phyloP scores from a whole-genome alignment of 2,329 filamentous ascomycete genomes.

The Paraphaeosphaeria minitans region DNA sequence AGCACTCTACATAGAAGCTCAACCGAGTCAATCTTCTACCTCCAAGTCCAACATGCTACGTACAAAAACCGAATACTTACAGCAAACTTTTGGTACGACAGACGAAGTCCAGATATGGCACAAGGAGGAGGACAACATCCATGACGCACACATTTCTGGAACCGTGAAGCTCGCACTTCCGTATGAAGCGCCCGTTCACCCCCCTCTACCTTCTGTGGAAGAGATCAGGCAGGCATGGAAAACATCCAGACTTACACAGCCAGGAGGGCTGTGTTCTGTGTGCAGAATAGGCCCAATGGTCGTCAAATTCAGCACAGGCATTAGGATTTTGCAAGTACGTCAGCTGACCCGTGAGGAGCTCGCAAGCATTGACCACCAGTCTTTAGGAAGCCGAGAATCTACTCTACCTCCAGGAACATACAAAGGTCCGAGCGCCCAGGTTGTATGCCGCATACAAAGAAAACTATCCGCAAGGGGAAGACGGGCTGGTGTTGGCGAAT shows the following conservation, averaged over 20 bases:
- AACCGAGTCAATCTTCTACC: background rate
- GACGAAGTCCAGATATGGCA: background rate
- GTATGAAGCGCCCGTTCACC: background rate
- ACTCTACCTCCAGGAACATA: slow-evolving; percentile 7
- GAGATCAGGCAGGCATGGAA: background rate
- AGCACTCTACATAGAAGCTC: too few species aligned
- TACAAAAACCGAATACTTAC: background rate
- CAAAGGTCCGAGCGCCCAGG: slow-evolving; percentile 11
- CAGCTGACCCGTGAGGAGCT: background rate
- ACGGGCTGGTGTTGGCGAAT: background rate
- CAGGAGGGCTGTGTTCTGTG: background rate
- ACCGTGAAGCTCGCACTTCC: background rate
- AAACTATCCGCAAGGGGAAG: background rate
- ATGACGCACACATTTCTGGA: background rate
- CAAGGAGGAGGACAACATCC: background rate
- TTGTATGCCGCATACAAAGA: slow-evolving; percentile 8
- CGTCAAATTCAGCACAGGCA: background rate
- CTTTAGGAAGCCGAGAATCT: slow-evolving; percentile 12
- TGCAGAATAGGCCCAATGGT: background rate
- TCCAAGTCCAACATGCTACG: background rate
- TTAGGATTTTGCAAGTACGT: background rate
- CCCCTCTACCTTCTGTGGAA: background rate
- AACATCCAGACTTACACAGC: background rate
- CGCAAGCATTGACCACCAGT: background rate
- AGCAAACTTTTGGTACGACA: background rate